Base-by-base conservation (phyloP, 1,139 yeast genomes). In the Yamadazyma friedrichii region DNA sequence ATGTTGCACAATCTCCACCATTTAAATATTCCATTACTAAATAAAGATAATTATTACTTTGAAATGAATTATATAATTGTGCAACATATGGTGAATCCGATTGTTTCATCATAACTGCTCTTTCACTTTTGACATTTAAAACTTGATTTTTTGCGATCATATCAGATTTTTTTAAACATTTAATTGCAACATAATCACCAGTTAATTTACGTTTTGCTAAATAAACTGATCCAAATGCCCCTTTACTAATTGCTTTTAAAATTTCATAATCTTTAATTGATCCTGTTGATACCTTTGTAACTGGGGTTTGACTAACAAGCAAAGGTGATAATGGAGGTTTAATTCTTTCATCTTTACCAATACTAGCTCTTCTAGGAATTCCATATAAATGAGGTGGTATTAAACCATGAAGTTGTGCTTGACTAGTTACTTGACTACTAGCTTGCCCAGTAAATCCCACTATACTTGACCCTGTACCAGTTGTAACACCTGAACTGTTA, bases 101-200 rank as follows among this genome's bases (percentile, higher is more conserved):
- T 56, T 94, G 98, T 4, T 95, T 83, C 95, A 94, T 93, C 93
- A 94, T 84, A 20, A 93, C 94, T 0, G 97, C 97, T 33, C 98
- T 70, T 59, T 94, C 99, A 1, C 96, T 88, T 53, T 86, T 86
- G 34, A 94, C 96, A 58, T 94, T 93, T 35, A 89, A 82, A 2
- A 93, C 94, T 65, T 94, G 98, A 68, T 94, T 94, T 62, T 93
- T 93, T 2, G 96, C 94, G 49, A 93, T 83, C 98, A 94, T 93
- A 61, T 93, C 98, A 5, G 95, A 78, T 61, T 94, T 94, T 52
- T 84, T 87, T 48, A 94, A 68, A n/a, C 91, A 94, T 59, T 94
- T 94, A 46, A 94, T 89, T 1, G 99, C 98, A 52, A 87, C 94
- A 59, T 89, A 87, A 48, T 94, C 98, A 2, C 98, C 97, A 0